A percentile compares a stretch with the other conserved stretches of the same genome.
Conservation (phyloP, 2,329 filamentous ascomycete species). For the Acephala macrosclerotiorum region DNA sequence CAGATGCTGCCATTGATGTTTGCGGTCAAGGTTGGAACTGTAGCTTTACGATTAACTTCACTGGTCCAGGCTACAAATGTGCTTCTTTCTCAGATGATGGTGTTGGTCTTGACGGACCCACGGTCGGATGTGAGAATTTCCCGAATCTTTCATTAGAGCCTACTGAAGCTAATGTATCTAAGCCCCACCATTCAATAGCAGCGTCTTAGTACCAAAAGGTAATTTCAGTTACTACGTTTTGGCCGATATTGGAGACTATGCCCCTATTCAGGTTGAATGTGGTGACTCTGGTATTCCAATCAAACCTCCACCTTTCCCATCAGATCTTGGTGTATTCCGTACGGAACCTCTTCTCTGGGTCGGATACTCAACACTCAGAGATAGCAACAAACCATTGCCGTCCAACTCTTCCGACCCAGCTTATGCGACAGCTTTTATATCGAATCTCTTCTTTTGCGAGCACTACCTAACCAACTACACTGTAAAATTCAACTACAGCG, state of each 20-base stretch:
- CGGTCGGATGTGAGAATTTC: background rate
- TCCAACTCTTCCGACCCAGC: background rate
- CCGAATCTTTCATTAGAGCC: background rate
- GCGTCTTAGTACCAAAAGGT: background rate
- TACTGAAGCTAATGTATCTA: background rate
- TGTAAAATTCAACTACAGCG: background rate
- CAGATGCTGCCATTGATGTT: background rate
- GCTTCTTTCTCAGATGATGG: background rate
- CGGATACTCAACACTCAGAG: background rate
- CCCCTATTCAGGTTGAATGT: background rate
- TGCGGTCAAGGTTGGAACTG: background rate
- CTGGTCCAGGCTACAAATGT: conserved; percentile 1
- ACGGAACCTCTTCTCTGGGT: background rate
- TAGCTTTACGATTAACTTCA: background rate
- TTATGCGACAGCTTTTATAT: background rate
- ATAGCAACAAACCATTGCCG: background rate
- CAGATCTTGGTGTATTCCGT: background rate
- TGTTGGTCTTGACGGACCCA: background rate
- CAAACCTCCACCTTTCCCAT: background rate
- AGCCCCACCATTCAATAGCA: background rate
- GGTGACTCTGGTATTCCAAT: background rate
- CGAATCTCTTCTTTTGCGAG: background rate
- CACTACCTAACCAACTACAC: background rate
- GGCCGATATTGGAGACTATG: background rate
- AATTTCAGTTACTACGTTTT: background rate